phyloP scores from a whole-genome alignment of 108 stramenopile species.

The Cyclotella atomus region DNA sequence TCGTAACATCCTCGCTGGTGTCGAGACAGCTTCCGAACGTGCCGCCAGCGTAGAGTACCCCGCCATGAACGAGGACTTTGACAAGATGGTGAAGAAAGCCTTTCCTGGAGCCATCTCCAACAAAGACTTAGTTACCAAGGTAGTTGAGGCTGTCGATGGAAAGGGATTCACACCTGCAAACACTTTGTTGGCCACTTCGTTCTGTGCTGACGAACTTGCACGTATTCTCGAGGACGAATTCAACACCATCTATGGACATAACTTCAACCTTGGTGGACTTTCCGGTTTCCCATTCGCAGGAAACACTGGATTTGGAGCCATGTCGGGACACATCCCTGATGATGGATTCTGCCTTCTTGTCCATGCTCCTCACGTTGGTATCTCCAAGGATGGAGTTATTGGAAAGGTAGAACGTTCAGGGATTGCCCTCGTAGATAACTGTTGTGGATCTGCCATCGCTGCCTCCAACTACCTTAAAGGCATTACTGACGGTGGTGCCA shows the following conservation, averaged over 20 bases:
- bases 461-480: constrained; percentile 6
- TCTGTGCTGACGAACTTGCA: constrained; percentile 7
- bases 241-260: constrained; percentile 1
- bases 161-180: constrained; percentile 12
- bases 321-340: constrained; percentile 8
- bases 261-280: constrained; percentile 9
- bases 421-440: constrained; percentile 3
- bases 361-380: constrained; percentile 7
- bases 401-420: constrained; percentile 7
- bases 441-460: constrained; percentile 12
- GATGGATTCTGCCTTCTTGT: constrained; percentile 6
- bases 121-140: constrained; percentile 1
- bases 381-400: constrained; percentile 8
- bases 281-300: constrained; percentile 8
- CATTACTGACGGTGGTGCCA: constrained; percentile 9
- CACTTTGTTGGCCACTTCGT: constrained; percentile 6
- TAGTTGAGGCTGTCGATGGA: not conserved
- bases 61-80: not conserved
- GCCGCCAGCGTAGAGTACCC: not conserved
- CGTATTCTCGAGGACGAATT: constrained; percentile 9
- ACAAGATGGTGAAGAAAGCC: constrained; percentile 4
- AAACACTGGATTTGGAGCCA: constrained; percentile 14
- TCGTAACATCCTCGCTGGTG: constrained; percentile 2
- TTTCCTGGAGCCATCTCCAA: constrained; percentile 8
- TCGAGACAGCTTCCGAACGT: not conserved